phyloP scores from a whole-genome alignment of 768 basidiomycete species.

The Lenzites betulinus region DNA sequence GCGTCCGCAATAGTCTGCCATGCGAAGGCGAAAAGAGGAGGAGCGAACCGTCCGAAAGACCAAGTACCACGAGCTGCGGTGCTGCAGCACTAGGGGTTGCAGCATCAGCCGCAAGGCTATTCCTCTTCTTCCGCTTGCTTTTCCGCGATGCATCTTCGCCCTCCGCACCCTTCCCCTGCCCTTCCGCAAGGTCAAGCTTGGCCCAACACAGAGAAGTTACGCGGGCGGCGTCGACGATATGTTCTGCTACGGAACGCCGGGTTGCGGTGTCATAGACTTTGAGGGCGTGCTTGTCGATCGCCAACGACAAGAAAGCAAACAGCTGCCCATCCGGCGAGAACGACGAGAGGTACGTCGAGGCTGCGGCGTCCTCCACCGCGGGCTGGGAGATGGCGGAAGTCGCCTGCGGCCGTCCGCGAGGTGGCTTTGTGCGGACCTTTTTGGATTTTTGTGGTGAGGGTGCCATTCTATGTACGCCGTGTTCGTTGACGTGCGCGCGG shows the following conservation, averaged over 20 bases:
- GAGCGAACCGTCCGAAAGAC: constrained; percentile 61
- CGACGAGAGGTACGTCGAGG: constrained; percentile 47
- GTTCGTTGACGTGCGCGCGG: not conserved
- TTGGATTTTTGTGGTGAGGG: constrained; percentile 43
- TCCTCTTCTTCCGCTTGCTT: constrained; percentile 55
- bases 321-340: constrained; percentile 60
- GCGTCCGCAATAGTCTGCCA: constrained; percentile 53
- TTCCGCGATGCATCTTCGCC: constrained; percentile 39
- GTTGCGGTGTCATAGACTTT: constrained; percentile 62
- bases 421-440: constrained; percentile 55
- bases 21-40: constrained; percentile 63
- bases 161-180: constrained; percentile 26
- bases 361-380: constrained; percentile 48
- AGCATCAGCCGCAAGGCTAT: constrained; percentile 32
- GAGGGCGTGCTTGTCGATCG: constrained; percentile 71
- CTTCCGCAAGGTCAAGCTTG: constrained; percentile 35
- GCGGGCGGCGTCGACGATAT: constrained; percentile 55
- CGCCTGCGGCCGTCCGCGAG: constrained; percentile 51
- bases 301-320: constrained; percentile 63
- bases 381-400: constrained; percentile 61
- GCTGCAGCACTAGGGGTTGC: constrained; percentile 31
- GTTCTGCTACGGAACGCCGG: constrained; percentile 58
- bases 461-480: constrained; percentile 18
- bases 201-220: constrained; percentile 59
- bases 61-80: constrained; percentile 53